phyloP scores from a whole-genome alignment of 306 rosid species.

The Prunus padus region DNA sequence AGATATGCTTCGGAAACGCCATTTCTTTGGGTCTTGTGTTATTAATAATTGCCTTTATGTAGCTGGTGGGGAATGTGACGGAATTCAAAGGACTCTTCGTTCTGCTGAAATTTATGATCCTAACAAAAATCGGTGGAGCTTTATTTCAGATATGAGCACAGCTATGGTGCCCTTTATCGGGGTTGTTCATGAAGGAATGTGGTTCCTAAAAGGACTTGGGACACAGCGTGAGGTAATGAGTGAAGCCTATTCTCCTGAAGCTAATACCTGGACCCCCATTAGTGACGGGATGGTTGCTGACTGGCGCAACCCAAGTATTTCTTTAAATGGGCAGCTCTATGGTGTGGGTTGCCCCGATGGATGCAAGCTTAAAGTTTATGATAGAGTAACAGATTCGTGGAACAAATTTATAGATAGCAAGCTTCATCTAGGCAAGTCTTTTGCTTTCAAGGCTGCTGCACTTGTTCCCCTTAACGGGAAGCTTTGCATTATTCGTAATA shows the following conservation, averaged over 20 bases:
- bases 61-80: slow-evolving; percentile 99
- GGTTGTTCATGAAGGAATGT: slow-evolving; percentile 82
- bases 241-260: slow-evolving; percentile 85
- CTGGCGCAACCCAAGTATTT: slow-evolving; percentile 96
- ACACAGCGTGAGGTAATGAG: slow-evolving; percentile 87
- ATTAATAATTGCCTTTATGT: slow-evolving; percentile 95
- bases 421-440: slow-evolving; percentile 88
- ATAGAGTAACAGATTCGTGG: slow-evolving; percentile 79
- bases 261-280: slow-evolving; percentile 82
- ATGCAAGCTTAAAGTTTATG: slow-evolving; percentile 91
- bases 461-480: slow-evolving; percentile 93
- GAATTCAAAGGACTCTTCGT: slow-evolving; percentile 92
- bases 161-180: slow-evolving; percentile 98
- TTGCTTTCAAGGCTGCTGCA: slow-evolving; percentile 92
- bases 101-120: slow-evolving; percentile 97
- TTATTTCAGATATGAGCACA: slow-evolving; percentile 89
- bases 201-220: slow-evolving; percentile 97
- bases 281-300: slow-evolving; percentile 83
- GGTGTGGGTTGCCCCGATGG: slow-evolving; percentile 94
- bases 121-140: slow-evolving; percentile 83
- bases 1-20: slow-evolving; percentile 96
- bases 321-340: slow-evolving; percentile 79
- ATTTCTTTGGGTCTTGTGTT: slow-evolving; percentile 88
- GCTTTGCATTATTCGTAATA: slow-evolving; percentile 94
- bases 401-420: slow-evolving; percentile 92